Evolutionary conservation across 352 stramenopile species (phyloP), one percentile per base, ranked within the genome.

Genomic region (Phytopythium kandeliae): DNA sequence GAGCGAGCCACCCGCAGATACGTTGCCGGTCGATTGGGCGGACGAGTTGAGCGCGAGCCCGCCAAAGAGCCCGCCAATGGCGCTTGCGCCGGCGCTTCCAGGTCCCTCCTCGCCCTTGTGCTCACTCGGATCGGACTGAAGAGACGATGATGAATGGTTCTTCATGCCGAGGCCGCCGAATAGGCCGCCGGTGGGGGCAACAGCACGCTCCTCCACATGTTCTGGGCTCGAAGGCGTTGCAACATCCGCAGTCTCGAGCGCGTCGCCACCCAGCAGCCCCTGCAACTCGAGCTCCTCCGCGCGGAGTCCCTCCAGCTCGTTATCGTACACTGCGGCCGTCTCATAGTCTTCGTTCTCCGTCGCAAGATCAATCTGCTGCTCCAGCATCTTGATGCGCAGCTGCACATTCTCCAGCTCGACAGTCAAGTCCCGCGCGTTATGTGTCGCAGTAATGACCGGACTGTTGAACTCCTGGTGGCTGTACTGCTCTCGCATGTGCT

Each of bases 261-360:
- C 48, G 19, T 72, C 54, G 17, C 70, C 57, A n/a, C 57, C 47
- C 26, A 78, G 46, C 28, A 78, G 59, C 12, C 54, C 57, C 37
- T 71, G 41, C 21, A 84, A 65, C 36, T 76, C 67, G 7, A 56
- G 65, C 50, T 86, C 75, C 34, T 84, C 65, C 15, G 62, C 77
- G 22, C 66, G 74, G 36, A 85, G 59, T n/a, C 66, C 63, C 35
- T 79, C 51, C 15, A 89, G 43, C 28, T 92, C 81, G 37, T 86
- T 69, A n/a, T 90, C 72, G 24, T 89, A 71, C 6, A 54, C 45
- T 5, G 72, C 74, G 0, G 77, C 81, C 12, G 66, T 67, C 19
- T 88, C 76, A 42, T 86, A 88, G 34, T 89, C 74, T 30, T 92
- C 74, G 25, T 83, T 82, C 24, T 84, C 71, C 16, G 76, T 88